These are phyloP conservation scores for rapeseed (Brassica napus) DNA, from an alignment of 345 rosid genomes.

Conservation along the genomic window DNA sequence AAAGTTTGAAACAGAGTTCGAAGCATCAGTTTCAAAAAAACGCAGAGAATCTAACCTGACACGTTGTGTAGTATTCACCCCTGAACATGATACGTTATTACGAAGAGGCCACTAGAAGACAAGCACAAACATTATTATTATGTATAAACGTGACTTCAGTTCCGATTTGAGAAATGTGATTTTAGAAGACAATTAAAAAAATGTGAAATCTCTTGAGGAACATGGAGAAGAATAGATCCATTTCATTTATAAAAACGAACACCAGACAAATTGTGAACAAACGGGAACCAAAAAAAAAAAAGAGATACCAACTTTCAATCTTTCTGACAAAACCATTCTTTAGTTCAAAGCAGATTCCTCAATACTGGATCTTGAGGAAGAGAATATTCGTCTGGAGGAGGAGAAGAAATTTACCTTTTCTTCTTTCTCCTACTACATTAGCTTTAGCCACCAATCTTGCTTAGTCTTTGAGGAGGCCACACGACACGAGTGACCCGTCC, in stretches of 20 bases:
- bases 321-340: slow-evolving; percentile 17
- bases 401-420: slow-evolving; percentile 15
- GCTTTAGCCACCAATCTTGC: slow-evolving; percentile 43
- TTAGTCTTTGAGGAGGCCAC: slow-evolving; percentile 81
- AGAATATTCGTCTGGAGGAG: background rate
- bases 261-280: background rate
- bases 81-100: background rate
- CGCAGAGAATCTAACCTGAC: background rate
- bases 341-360: background rate
- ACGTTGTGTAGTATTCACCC: background rate
- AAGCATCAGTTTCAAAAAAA: background rate
- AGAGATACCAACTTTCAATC: background rate
- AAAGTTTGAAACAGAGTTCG: background rate
- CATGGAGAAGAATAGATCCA: background rate
- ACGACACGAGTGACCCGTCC: slow-evolving; percentile 72
- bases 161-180: background rate
- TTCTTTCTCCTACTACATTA: background rate
- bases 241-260: background rate
- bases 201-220: background rate
- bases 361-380: background rate
- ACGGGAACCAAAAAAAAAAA: background rate
- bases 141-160: no score
- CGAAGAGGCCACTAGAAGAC: background rate
- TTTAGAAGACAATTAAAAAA: no score
- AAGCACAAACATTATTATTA: background rate